A percentile compares a stretch with the other conserved stretches of the same genome.
phyloP scores from a whole-genome alignment of 106 monocot genomes.

The Xerophyta viscosa region DNA sequence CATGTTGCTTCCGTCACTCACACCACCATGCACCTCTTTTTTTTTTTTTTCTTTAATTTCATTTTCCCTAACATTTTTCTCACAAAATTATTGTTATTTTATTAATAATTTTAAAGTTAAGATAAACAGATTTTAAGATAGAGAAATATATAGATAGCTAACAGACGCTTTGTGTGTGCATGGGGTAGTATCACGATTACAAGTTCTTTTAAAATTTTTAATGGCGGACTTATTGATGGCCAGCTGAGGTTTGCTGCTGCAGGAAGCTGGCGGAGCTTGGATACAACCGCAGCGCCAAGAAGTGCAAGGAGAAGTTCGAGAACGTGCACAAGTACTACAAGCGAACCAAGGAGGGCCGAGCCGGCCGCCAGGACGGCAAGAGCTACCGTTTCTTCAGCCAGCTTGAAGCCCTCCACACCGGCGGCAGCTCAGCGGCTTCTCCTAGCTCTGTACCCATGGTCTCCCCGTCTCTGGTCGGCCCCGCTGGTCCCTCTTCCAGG shows the following conservation, averaged over 20 bases:
- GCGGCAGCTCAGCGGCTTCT: too few species aligned
- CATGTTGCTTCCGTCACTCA: too few species aligned
- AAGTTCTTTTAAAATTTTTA: background rate
- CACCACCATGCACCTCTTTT: too few species aligned
- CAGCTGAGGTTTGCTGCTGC: too few species aligned
- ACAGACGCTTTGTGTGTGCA: too few species aligned
- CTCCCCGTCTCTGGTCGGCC: background rate
- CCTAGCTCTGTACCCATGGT: too few species aligned
- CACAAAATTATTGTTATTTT: too few species aligned
- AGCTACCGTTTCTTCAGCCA: constrained; percentile 79
- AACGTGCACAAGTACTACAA: constrained; percentile 92
- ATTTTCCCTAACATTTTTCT: background rate
- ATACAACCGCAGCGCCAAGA: constrained; percentile 68
- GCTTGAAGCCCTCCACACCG: constrained; percentile 64
- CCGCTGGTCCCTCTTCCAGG: constrained; percentile 1
- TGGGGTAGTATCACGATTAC: constrained; percentile 7
- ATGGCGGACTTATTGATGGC: too few species aligned
- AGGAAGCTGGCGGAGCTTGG: constrained; percentile 74
- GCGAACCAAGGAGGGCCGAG: constrained; percentile 75
- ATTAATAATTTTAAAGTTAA: too few species aligned
- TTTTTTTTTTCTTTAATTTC: background rate
- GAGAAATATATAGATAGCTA: too few species aligned
- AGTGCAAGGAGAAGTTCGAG: constrained; percentile 92
- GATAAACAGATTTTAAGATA: too few species aligned
- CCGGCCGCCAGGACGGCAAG: constrained; percentile 81